A percentile compares a stretch with the other conserved stretches of the same genome.
Evolutionary conservation across 768 basidiomycete species (phyloP).

Genomic region (Russula brevipes): DNA sequence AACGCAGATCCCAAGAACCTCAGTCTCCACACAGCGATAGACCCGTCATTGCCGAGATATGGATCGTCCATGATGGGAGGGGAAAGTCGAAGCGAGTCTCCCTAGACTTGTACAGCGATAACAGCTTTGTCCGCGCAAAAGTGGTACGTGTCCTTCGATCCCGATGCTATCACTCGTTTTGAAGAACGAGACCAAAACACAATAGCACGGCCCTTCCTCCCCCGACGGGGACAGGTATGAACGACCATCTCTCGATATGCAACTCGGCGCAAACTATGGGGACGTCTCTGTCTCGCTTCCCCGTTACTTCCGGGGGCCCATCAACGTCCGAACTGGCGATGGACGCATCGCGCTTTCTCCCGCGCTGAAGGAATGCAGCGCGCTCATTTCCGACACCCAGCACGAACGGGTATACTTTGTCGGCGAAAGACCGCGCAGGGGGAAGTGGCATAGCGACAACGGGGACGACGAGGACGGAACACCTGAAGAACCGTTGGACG

Average conservation of each 20-base stretch:
- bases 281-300: conserved; percentile 9
- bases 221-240: neutral
- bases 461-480: neutral
- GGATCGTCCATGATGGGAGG: neutral
- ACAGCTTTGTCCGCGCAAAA: neutral
- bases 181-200: neutral
- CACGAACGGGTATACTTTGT: conserved; percentile 6
- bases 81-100: neutral
- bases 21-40: neutral
- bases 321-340: conserved; percentile 1
- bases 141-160: neutral
- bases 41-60: neutral
- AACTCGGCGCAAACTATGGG: neutral
- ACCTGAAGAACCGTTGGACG: neutral
- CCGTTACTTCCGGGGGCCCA: conserved; percentile 13
- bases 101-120: neutral
- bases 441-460: neutral
- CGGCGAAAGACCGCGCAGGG: neutral
- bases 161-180: too few relatives aligned
- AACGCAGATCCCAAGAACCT: neutral
- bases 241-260: conserved; percentile 6
- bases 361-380: neutral
- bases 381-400: neutral
- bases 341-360: conserved; percentile 5
- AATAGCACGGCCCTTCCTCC: neutral